phyloP scores from a whole-genome alignment of 176 grass and related monocot species.

The Urochloa ruziziensis region DNA sequence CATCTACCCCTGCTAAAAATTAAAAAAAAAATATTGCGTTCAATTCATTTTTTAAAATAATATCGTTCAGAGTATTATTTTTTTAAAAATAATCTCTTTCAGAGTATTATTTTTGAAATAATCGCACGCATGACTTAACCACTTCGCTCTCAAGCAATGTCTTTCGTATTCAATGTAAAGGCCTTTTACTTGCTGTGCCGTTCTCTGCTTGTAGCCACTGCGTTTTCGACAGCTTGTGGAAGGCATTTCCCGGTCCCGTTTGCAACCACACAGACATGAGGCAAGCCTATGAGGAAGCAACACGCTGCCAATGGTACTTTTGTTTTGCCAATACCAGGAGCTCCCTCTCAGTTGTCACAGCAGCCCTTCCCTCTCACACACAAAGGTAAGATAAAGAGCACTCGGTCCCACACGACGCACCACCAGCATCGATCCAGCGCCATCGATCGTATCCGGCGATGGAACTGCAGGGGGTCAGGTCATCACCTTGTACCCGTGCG shows the following conservation, averaged over 20 bases:
- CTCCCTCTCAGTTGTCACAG: background rate
- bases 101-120: no score
- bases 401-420: background rate
- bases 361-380: background rate
- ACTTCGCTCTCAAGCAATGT: no score
- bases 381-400: background rate
- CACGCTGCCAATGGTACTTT: background rate
- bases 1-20: no score
- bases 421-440: background rate
- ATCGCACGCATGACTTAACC: no score
- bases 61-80: no score
- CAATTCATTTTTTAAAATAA: no score
- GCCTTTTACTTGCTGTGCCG: no score
- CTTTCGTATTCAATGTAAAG: no score
- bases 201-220: background rate
- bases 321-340: background rate
- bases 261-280: background rate
- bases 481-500: background rate
- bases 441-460: background rate
- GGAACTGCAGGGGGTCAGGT: background rate
- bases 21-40: no score
- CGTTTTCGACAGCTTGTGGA: background rate
- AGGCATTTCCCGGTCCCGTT: background rate
- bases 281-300: background rate
- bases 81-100: no score